These are phyloP conservation scores for Kentomonas sorsogonicus DNA, from an alignment of 208 protist species.

Conservation along the genomic window DNA sequence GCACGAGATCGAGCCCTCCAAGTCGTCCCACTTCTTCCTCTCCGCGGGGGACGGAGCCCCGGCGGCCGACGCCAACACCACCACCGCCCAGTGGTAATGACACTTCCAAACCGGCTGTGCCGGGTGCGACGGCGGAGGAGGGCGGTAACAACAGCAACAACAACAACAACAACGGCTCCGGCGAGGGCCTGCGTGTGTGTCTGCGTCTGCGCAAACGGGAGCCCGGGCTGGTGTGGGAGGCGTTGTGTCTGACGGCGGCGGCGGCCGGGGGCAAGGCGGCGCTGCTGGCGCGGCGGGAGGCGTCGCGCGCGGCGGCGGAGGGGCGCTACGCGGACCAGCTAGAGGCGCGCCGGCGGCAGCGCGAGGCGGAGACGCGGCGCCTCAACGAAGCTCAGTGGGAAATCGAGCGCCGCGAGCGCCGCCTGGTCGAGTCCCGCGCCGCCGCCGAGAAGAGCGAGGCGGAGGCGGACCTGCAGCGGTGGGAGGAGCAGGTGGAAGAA, in stretches of 20 bases:
- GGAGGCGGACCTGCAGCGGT: constrained; percentile 67
- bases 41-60: background rate
- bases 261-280: constrained; percentile 23
- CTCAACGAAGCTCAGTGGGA: constrained; percentile 89
- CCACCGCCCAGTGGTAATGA: too few relatives aligned
- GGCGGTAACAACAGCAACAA: constrained; percentile 4
- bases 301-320: constrained; percentile 57
- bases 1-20: constrained; percentile 48
- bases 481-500: constrained; percentile 40
- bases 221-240: constrained; percentile 38
- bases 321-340: constrained; percentile 71
- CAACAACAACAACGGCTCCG: constrained; percentile 3
- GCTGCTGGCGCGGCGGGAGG: constrained; percentile 58
- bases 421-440: constrained; percentile 67
- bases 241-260: constrained; percentile 36
- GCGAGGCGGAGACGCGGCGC: constrained; percentile 73
- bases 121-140: constrained; percentile 3
- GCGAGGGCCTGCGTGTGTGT: constrained; percentile 32
- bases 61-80: too few relatives aligned
- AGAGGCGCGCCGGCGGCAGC: constrained; percentile 51
- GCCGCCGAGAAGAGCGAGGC: constrained; percentile 55
- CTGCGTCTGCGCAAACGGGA: constrained; percentile 64
- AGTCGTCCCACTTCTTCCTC: constrained; percentile 55
- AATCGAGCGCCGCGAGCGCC: constrained; percentile 76
- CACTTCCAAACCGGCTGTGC: background rate